Base-by-base conservation (phyloP, 768 basidiomycete species). In the Hortiboletus campestris region DNA sequence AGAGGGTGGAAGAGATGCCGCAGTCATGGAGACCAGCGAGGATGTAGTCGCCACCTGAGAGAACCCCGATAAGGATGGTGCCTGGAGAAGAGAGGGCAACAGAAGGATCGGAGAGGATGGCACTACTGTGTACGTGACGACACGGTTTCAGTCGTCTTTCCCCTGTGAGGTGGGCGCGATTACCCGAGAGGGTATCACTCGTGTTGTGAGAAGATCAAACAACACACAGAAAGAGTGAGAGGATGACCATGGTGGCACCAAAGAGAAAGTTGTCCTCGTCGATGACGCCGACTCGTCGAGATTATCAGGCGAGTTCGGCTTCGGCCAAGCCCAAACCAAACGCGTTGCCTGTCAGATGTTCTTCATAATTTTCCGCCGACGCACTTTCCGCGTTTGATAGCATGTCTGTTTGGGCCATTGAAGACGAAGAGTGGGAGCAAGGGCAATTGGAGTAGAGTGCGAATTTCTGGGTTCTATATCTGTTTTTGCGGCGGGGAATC, bases 211-310 rank as follows among this genome's bases (percentile, higher is more conserved):
- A 54, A 40, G 16, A 42, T 68, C 19, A 59, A 49, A 49, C 48
- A 17, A 20, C 16, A 42, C 4, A 38, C 10, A 41, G 16, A 19
- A 13, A 47, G 25, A 41, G 32, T 25, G 2, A 20, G 29, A 38
- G 31, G 4, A 57, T 83, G 29, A 98, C 84, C 43, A 83, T 84
- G 6, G 74, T 80, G 1, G 92, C 94, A 20, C 94, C 94, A 58
- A 98, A 98, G 3, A 97, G 73, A 65, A 96, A 88, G 51, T 85
- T 94, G 65, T 98, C 94, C 2, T 94, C 94, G 63, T 97, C 95
- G 69, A 98, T 89, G 49, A 89, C 70, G 3, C 92, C 92, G 41
- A 86, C 82, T 5, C 80, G 63, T 93, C 94, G 50, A 97, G 77
- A 58, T 90, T n/a, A n/a, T n/a, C n/a, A 87, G 0, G 94, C 94